Evolutionary conservation across 1,284 basidiomycete species (phyloP), one percentile per base, ranked within the genome.

Genomic region (Fomitopsis betulina): DNA sequence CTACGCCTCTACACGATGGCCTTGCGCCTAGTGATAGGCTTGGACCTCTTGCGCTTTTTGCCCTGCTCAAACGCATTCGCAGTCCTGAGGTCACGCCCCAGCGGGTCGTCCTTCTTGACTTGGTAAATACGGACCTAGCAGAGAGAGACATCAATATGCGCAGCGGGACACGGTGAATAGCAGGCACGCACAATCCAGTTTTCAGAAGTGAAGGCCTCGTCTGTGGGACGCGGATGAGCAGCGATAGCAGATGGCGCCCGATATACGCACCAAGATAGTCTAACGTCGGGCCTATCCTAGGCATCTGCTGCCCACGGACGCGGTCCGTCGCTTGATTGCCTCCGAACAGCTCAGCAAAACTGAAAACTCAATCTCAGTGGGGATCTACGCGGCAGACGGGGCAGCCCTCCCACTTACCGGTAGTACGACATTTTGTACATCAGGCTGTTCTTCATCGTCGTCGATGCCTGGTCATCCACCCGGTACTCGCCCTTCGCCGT

Each of bases 351-450:
- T 96, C 93, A 58, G 84, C 76, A 78, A 95, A 98, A 58, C 91
- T 91, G 71, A n/a, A 57, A 27, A 58, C 49, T 35, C 54, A 45
- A 53, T 55, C 37, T 60, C 60, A 40, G 61, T 58, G 63, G 8
- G 3, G 53, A 53, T 49, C 52, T 51, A 62, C 43, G 58, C 57
- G 19, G 49, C 33, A n/a, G 32, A 19, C 15, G 7, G n/a, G 17
- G 40, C 39, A 35, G 25, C 13, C 10, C 25, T 55, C 53, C 33
- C 50, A 76, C 84, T 57, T 60, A 92, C 87, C 93, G 84, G 72
- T 96, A 95, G 75, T 96, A 97, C 17, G 88, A 91, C 94, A 97
- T 94, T 80, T 98, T 98, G 78, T 98, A 98, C 94, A 98, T 95
- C 75, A 98, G 76, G 69, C 93, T 93, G 68, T 98, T 90, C 76